Evolutionary conservation across 805 yeast species (phyloP), one percentile per base, ranked within the genome.

Genomic region (Wickerhamomyces subpelliculosus): DNA sequence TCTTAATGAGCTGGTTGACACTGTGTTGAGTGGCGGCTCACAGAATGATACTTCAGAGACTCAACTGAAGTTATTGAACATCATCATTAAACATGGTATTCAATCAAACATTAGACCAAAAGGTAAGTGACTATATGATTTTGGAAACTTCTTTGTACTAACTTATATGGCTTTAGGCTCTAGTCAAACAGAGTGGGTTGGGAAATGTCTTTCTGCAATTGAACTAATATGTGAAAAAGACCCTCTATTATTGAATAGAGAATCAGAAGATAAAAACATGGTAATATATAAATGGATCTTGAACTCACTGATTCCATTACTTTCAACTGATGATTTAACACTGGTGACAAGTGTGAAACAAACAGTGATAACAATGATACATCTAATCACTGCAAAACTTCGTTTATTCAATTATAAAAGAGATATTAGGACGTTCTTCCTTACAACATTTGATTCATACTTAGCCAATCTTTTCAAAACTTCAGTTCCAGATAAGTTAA

Each of bases 81-180:
- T 52, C 32, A 54, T 54, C 32, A 38, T 54, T 20, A 42, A 41
- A 18, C 50, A 45, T 22, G 57, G 58, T 10, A 38, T 49, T 8
- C 46, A 43, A 16, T 42, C 44, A 7, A 40, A 36, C 3, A 36
- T 29, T 13, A 35, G 26, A 16, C 55, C 55, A 4, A 10, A 37
- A 11, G 40, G 44, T 43, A 21, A 25, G 42, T 36, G n/a, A n/a
- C n/a, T n/a, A n/a, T n/a, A n/a, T n/a, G n/a, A n/a, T 3, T 7
- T 4, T 18, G 11, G 11, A 26, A 18, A 3, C 24, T 9, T 25
- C 12, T 8, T 13, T 17, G 19, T 18, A 29, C 32, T 17, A 12
- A 29, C 22, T 16, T 16, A 17, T 25, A 8, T 18, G 7, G 6
- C 27, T 12, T 12, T 27, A 34, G 42, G 38, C 3, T 36, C 23